Percentiles rank a stretch among this genome's conserved stretches.
Evolutionary conservation across 2,329 filamentous ascomycete genomes (phyloP).

Genomic region (Aquanectria penicillioides): DNA sequence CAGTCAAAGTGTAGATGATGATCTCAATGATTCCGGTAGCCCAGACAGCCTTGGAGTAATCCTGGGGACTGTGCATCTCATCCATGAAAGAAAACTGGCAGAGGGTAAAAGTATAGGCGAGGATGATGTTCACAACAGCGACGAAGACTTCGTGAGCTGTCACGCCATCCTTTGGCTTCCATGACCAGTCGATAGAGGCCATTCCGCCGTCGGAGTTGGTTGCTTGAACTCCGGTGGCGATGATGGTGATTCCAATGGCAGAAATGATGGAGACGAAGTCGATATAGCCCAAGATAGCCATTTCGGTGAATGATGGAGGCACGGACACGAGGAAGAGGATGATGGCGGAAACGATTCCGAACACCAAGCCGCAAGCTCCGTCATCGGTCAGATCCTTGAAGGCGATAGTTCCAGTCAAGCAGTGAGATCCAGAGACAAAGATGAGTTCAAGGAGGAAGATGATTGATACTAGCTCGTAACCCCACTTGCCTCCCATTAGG

Average conservation of each 20-base stretch:
- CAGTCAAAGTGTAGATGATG: constrained; percentile 22
- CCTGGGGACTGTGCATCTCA: constrained; percentile 20
- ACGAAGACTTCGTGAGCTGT: constrained; percentile 23
- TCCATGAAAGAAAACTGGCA: constrained; percentile 26
- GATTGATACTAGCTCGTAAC: constrained; percentile 16
- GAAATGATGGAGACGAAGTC: constrained; percentile 18
- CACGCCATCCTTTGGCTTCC: constrained; percentile 14
- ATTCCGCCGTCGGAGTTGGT: constrained; percentile 5
- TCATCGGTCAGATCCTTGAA: constrained; percentile 24
- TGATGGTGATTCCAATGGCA: constrained; percentile 23
- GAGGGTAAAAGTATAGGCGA: constrained; percentile 23
- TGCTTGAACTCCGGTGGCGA: constrained; percentile 18
- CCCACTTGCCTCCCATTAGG: constrained; percentile 20
- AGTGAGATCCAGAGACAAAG: constrained; percentile 22
- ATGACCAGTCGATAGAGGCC: constrained; percentile 20
- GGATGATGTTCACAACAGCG: constrained; percentile 23
- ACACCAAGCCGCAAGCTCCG: constrained; percentile 14
- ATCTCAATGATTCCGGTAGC: constrained; percentile 22
- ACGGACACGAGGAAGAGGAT: constrained; percentile 21
- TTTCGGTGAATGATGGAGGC: constrained; percentile 18
- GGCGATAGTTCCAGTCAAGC: constrained; percentile 20
- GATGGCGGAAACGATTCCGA: constrained; percentile 20
- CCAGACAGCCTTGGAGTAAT: constrained; percentile 25
- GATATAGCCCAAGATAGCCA: constrained; percentile 23
- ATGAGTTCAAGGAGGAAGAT: constrained; percentile 20